These are phyloP conservation scores for Cryptosporidium muris DNA, from an alignment of 169 alveolate species.

Conservation along the genomic window DNA sequence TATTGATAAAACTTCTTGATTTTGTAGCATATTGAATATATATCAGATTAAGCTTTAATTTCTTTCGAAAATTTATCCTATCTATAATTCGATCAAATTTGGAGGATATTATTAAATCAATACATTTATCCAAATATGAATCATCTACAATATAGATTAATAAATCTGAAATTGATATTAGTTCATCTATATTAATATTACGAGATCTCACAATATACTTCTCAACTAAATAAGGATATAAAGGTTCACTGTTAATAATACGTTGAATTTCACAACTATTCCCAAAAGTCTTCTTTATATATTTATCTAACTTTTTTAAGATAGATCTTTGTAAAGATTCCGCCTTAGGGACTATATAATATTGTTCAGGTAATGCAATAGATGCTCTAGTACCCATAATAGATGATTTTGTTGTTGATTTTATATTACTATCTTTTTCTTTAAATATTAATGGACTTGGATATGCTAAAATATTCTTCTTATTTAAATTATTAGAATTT, in stretches of 20 bases:
- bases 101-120: conserved; percentile 8
- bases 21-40: conserved; percentile 69
- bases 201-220: conserved; percentile 39
- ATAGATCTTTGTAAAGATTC: conserved; percentile 31
- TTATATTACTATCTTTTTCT: conserved; percentile 25
- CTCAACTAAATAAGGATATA: conserved; percentile 45
- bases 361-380: conserved; percentile 54
- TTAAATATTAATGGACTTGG: conserved; percentile 50
- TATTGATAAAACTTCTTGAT: conserved; percentile 60
- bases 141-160: conserved; percentile 16
- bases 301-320: conserved; percentile 22
- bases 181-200: conserved; percentile 24
- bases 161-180: conserved; percentile 44
- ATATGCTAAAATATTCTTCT: conserved; percentile 21
- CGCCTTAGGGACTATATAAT: conserved; percentile 52
- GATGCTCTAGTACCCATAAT: conserved; percentile 63
- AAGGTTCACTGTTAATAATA: conserved; percentile 32
- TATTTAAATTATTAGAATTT: conserved; percentile 6
- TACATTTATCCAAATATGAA: conserved; percentile 33
- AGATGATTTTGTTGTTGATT: conserved; percentile 25
- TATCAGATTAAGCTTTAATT: conserved; percentile 28
- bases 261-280: conserved; percentile 65
- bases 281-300: conserved; percentile 1
- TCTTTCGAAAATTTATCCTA: conserved; percentile 10
- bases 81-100: conserved; percentile 43